Percentiles rank a stretch among this genome's conserved stretches.
These are phyloP conservation scores for Aureobasidium zeae DNA, from an alignment of 2,329 filamentous ascomycete species.

Conservation along the genomic window DNA sequence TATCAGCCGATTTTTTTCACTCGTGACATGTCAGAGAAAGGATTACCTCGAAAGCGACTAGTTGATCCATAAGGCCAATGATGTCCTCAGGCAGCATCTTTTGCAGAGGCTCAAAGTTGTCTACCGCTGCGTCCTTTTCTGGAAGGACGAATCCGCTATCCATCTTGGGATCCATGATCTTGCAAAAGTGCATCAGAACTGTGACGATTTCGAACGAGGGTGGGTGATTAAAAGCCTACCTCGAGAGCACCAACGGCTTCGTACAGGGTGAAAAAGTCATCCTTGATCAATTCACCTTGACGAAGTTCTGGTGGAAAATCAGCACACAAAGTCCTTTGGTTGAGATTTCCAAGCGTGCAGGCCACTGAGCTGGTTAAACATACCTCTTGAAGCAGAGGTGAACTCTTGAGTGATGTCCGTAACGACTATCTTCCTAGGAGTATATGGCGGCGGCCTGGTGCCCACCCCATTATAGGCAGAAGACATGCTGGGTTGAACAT, in stretches of 20 bases:
- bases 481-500: background rate
- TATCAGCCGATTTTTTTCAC: background rate
- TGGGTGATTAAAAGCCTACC: slow-evolving; percentile 29
- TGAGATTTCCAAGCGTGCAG: background rate
- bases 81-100: slow-evolving; percentile 67
- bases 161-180: slow-evolving; percentile 99
- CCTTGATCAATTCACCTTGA: slow-evolving; percentile 80
- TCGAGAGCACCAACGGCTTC: slow-evolving; percentile 85
- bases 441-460: background rate
- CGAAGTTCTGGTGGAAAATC: slow-evolving; percentile 39
- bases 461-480: background rate
- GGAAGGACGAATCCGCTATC: slow-evolving; percentile 78
- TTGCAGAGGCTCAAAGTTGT: slow-evolving; percentile 57
- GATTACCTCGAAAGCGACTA: slow-evolving; percentile 75
- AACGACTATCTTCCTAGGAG: slow-evolving; percentile 6
- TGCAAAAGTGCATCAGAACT: slow-evolving; percentile 15
- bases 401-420: slow-evolving; percentile 31
- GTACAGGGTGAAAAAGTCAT: slow-evolving; percentile 88
- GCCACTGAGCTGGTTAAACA: background rate
- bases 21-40: background rate
- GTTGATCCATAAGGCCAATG: slow-evolving; percentile 86
- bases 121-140: slow-evolving; percentile 27
- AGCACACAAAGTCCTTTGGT: background rate
- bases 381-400: slow-evolving; percentile 25
- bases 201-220: background rate